Evolutionary conservation across 73 alveolate species (phyloP).

Genomic region (Paramecium bursaria): DNA sequence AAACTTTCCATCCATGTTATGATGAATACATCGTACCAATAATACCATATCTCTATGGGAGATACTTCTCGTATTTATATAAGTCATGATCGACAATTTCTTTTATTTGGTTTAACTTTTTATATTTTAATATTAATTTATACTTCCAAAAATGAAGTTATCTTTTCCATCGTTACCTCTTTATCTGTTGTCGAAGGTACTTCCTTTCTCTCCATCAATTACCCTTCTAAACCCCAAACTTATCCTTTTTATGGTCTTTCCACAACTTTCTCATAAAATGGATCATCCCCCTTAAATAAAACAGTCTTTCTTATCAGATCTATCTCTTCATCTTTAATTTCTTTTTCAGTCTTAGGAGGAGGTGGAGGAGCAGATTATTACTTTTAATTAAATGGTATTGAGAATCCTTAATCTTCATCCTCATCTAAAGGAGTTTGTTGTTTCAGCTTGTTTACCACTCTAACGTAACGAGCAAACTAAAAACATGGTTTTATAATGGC

Average conservation of each 20-base stretch:
- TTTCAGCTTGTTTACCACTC: not conserved
- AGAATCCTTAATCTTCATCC: too few species aligned
- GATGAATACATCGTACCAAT: constrained; percentile 53
- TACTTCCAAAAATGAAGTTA: constrained; percentile 51
- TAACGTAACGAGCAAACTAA: constrained; percentile 1
- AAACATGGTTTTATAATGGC: too few species aligned
- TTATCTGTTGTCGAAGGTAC: not conserved
- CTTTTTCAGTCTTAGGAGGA: not conserved
- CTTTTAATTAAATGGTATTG: too few species aligned
- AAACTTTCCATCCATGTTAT: constrained; percentile 57
- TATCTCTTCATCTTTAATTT: constrained; percentile 9
- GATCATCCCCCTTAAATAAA: constrained; percentile 69
- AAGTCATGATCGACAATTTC: constrained; percentile 48
- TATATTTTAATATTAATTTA: not conserved
- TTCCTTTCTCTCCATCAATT: constrained; percentile 5
- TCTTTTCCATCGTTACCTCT: not conserved
- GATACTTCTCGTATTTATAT: constrained; percentile 1
- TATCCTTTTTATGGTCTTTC: constrained; percentile 69
- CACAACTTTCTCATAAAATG: constrained; percentile 64
- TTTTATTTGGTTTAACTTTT: constrained; percentile 42
- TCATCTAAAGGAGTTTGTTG: too few species aligned
- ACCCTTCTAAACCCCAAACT: constrained; percentile 70
- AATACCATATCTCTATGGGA: constrained; percentile 55
- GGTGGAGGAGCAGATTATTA: too few species aligned
- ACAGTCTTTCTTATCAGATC: constrained; percentile 63